Percentiles rank a stretch among this genome's conserved stretches.
phyloP scores from a whole-genome alignment of 2,329 filamentous ascomycete species.

The Hymenoscyphus occultus region DNA sequence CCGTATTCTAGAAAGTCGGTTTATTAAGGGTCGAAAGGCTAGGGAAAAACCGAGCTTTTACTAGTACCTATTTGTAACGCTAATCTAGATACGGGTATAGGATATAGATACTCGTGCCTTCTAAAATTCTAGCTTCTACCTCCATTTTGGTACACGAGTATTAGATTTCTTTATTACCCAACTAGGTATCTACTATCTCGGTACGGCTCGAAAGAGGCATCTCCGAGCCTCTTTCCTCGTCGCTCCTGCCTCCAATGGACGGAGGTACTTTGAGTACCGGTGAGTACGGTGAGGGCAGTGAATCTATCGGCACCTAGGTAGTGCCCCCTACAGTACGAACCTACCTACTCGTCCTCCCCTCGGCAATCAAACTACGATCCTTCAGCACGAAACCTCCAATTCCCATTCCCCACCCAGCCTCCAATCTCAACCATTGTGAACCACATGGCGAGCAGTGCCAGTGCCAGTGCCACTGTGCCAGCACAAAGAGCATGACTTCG shows the following conservation, averaged over 20 bases:
- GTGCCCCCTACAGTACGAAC: background rate
- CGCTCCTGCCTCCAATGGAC: background rate
- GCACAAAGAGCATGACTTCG: background rate
- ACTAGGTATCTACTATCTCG: background rate
- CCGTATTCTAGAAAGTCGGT: too few relatives aligned
- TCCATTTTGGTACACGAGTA: background rate
- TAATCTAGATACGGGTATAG: too few relatives aligned
- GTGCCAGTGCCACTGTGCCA: background rate
- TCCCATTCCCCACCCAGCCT: background rate
- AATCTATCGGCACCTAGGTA: too few relatives aligned
- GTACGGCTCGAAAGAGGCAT: background rate
- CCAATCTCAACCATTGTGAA: background rate
- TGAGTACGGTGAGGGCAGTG: too few relatives aligned
- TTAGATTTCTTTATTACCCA: background rate
- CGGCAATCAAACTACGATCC: constrained; percentile 1
- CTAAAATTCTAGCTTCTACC: too few relatives aligned
- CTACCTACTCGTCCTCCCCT: background rate
- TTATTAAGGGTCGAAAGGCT: too few relatives aligned
- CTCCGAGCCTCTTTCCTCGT: constrained; percentile 1
- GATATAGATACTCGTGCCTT: too few relatives aligned
- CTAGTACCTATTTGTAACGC: too few relatives aligned
- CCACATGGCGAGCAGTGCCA: too few relatives aligned
- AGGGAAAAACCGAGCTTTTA: too few relatives aligned
- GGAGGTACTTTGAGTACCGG: too few relatives aligned
- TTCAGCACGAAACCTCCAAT: background rate